Base-by-base conservation (phyloP, 2,329 filamentous ascomycete species). In the Zymoseptoria passerinii region DNA sequence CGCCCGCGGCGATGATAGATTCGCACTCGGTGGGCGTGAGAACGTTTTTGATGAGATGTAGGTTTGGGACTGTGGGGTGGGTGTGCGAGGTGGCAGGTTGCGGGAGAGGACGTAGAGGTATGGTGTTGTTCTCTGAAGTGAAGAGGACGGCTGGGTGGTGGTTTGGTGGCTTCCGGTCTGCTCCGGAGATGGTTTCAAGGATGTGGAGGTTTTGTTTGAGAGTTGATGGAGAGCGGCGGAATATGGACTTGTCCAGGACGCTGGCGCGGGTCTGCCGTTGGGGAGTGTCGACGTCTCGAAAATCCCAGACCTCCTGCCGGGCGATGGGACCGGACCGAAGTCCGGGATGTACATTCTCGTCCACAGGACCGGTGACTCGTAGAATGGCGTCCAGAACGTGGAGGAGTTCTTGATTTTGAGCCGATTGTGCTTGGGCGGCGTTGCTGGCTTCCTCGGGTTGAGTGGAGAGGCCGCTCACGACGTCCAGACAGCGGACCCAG, bases 401-500 rank as follows among this genome's bases (percentile, higher is more conserved):
- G 8, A 89, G 76, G 0, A 85, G 75, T 56, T 86, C 81, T 40
- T 78, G 72, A 9, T 85, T 81, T 50, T 74, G 76, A 2, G 70
- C 65, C 0, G 76, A 75, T 40, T 80, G 75, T 55, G 74, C 65
- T 2, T 71, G 62, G 1, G 60, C 67, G 13, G 63, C 67, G 10
- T 72, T 69, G 48, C 70, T 69, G 51, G 74, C 71, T 2, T 77
- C 77, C 1, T 76, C 76, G 0, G 81, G 74, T 55, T 81, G 76
- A 20, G 83, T 82, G 3, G 83, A 83, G 7, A 88, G 73, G 1
- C 85, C 85, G 63, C 83, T 86, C 53, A 88, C 82, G 23, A 88
- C 82, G 65, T 89, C 86, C 27, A 89, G 74, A 67, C 88, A 85
- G 58, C 86, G 80, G 4, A 89, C 86, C 86, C 86, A 89, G 58